Evolutionary conservation across 345 rosid species (phyloP).

Genomic region (Eucalyptus sp.): DNA sequence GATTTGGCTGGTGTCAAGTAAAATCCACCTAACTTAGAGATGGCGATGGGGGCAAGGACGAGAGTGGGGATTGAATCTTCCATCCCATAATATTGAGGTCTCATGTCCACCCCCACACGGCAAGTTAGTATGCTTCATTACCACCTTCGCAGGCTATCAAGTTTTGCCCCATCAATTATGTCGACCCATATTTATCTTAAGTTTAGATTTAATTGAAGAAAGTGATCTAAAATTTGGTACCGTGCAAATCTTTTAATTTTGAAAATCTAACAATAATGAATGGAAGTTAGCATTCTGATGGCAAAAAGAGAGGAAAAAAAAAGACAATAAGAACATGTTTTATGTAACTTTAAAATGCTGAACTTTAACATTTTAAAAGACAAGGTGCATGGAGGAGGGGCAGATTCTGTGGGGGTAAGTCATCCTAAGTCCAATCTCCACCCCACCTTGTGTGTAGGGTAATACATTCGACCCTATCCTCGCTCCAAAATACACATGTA

Average conservation of each 20-base stretch:
- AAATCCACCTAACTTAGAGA: neutral
- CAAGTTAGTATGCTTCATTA: neutral
- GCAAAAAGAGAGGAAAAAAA: neutral
- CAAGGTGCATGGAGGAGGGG: neutral
- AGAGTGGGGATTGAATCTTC: neutral
- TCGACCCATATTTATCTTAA: neutral
- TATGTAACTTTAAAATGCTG: neutral
- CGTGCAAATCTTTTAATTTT: neutral
- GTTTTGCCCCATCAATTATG: fast-evolving
- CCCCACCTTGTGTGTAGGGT: neutral
- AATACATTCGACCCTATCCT: neutral
- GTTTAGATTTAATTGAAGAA: neutral
- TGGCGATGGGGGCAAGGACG: neutral
- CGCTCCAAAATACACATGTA: neutral
- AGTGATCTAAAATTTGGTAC: neutral
- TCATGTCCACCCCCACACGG: neutral
- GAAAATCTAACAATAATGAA: neutral
- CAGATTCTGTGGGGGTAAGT: neutral
- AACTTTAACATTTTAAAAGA: neutral
- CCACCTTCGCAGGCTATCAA: neutral
- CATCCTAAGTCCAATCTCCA: neutral
- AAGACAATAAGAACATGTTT: neutral
- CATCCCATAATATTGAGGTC: neutral
- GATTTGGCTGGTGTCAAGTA: neutral
- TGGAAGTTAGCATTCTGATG: neutral